Evolutionary conservation across 345 rosid species (phyloP).

Genomic region (Rhizophora mangle): DNA sequence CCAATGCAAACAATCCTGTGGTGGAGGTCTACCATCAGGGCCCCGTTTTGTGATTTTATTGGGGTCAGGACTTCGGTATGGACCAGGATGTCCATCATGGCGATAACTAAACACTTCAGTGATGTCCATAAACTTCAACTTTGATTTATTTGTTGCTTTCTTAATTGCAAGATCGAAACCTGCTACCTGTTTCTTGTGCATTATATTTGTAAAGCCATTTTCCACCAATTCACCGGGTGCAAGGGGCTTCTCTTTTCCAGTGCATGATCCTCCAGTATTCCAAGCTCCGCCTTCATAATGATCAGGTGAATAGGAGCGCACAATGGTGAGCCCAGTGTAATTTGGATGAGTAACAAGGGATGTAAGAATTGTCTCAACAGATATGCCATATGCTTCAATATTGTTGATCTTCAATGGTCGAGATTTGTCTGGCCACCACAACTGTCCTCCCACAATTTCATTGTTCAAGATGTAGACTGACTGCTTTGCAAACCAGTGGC

Average conservation of each 20-base stretch:
- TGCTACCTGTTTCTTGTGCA: constrained; percentile 73
- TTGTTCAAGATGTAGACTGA: constrained; percentile 77
- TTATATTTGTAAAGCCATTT: constrained; percentile 68
- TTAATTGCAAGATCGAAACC: constrained; percentile 52
- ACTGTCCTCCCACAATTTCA: constrained; percentile 84
- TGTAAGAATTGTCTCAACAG: constrained; percentile 73
- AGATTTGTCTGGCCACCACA: constrained; percentile 87
- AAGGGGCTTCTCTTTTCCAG: constrained; percentile 76
- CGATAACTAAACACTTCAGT: constrained; percentile 78
- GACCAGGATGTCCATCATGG: constrained; percentile 96
- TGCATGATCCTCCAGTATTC: constrained; percentile 98
- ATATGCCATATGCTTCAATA: constrained; percentile 80
- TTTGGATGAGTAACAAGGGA: constrained; percentile 68
- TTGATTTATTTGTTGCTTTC: constrained; percentile 38
- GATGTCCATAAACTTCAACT: constrained; percentile 76
- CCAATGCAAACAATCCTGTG: constrained; percentile 99
- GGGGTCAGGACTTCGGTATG: constrained; percentile 80
- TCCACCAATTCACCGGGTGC: constrained; percentile 58
- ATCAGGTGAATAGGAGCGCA: constrained; percentile 90
- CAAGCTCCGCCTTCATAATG: constrained; percentile 98
- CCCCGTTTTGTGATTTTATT: constrained; percentile 74
- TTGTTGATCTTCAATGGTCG: constrained; percentile 70
- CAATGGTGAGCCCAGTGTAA: constrained; percentile 71
- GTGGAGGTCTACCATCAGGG: constrained; percentile 79
- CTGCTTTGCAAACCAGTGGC: constrained; percentile 98